Percentiles rank a stretch among this genome's conserved stretches.
phyloP scores from a whole-genome alignment of 2,329 filamentous ascomycete species.

The Alternaria gansuensis region DNA sequence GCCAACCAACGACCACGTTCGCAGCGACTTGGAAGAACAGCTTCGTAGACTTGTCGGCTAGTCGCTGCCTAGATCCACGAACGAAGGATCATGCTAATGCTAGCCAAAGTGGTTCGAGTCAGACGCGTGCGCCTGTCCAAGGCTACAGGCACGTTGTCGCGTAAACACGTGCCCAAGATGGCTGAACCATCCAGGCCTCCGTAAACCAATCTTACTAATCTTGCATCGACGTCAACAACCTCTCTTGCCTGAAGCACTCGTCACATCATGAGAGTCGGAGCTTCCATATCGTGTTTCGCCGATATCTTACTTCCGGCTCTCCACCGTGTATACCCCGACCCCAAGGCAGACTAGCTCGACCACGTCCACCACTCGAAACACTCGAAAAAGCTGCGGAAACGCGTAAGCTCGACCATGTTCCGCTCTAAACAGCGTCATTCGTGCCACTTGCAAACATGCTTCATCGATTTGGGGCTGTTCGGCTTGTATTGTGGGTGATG shows the following conservation, averaged over 20 bases:
- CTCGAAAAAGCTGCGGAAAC: slow-evolving; percentile 29
- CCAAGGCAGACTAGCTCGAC: slow-evolving; percentile 18
- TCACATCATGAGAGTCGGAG: slow-evolving; percentile 25
- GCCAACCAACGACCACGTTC: slow-evolving; percentile 13
- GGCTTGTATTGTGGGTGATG: slow-evolving; percentile 18
- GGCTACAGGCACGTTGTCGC: slow-evolving; percentile 10
- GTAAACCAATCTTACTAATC: neutral
- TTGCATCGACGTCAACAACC: slow-evolving; percentile 15
- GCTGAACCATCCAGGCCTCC: neutral
- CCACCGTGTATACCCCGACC: slow-evolving; percentile 32
- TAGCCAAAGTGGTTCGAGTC: slow-evolving; percentile 6
- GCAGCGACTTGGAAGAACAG: slow-evolving; percentile 5
- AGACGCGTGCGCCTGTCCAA: slow-evolving; percentile 15
- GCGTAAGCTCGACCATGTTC: slow-evolving; percentile 34
- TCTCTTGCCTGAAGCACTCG: slow-evolving; percentile 11
- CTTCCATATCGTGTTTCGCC: slow-evolving; percentile 34
- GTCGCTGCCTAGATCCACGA: slow-evolving; percentile 6
- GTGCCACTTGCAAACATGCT: slow-evolving; percentile 23
- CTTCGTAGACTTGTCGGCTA: slow-evolving; percentile 4
- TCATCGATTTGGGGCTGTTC: slow-evolving; percentile 16
- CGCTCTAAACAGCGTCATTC: slow-evolving; percentile 25
- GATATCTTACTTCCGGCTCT: slow-evolving; percentile 45
- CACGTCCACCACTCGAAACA: slow-evolving; percentile 31
- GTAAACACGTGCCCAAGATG: slow-evolving; percentile 15
- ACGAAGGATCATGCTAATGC: slow-evolving; percentile 5